These are phyloP conservation scores for Geranomyces michiganensis DNA, from an alignment of 192 early-diverging fungal genomes.

Conservation along the genomic window DNA sequence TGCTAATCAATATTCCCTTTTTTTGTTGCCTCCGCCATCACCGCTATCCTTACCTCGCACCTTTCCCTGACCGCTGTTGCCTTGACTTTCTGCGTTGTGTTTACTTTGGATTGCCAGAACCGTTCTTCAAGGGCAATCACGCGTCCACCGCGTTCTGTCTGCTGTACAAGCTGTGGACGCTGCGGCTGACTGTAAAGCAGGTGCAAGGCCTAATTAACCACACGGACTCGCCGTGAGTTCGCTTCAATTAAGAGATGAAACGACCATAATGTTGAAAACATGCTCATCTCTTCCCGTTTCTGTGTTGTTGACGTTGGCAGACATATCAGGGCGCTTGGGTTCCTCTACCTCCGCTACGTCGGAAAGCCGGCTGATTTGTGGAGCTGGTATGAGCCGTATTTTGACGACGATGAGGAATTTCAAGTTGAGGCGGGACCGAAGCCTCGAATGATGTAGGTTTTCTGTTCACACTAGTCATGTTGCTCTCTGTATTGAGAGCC, in stretches of 20 bases:
- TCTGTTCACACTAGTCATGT: background rate
- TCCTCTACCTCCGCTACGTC: slow-evolving; percentile 81
- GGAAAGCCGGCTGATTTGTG: slow-evolving; percentile 75
- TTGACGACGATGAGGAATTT: slow-evolving; percentile 81
- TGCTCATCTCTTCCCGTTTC: slow-evolving; percentile 5
- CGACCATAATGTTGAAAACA: no score
- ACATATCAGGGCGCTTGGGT: slow-evolving; percentile 75
- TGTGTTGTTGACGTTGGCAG: slow-evolving; percentile 38
- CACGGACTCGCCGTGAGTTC: slow-evolving; percentile 71
- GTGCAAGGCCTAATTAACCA: slow-evolving; percentile 76
- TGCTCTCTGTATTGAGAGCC: background rate
- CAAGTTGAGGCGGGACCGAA: slow-evolving; percentile 58
- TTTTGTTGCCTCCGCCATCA: no score
- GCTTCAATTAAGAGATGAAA: no score
- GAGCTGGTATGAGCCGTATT: slow-evolving; percentile 77
- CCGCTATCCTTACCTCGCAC: no score
- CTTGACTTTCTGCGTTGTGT: slow-evolving; percentile 15
- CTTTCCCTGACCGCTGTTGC: slow-evolving; percentile 26
- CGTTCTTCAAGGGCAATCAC: slow-evolving; percentile 76
- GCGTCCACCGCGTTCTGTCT: slow-evolving; percentile 82
- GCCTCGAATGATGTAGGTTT: slow-evolving; percentile 62
- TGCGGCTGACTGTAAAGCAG: slow-evolving; percentile 74
- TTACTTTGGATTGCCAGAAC: slow-evolving; percentile 52
- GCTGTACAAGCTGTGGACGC: slow-evolving; percentile 83
- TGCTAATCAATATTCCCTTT: background rate